Evolutionary conservation across 1,139 yeast species (phyloP).

Genomic region (Diutina pseudorugosa): DNA sequence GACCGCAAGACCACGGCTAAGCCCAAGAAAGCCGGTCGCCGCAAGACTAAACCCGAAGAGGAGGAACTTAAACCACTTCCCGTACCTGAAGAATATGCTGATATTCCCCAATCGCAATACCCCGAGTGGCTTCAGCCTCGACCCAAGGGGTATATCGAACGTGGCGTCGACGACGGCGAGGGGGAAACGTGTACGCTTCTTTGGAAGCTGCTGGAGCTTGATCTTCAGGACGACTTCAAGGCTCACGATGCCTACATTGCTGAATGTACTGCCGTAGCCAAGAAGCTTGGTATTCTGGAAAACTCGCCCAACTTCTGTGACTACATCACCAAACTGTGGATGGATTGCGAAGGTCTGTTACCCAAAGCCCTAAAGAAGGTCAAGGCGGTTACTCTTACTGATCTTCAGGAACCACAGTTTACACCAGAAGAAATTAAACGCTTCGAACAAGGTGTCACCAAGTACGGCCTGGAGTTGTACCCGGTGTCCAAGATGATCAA

Average conservation of each 20-base stretch:
- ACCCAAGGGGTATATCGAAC: constrained; percentile 73
- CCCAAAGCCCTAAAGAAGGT: constrained; percentile 30
- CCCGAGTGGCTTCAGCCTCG: constrained; percentile 72
- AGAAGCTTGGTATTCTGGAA: constrained; percentile 19
- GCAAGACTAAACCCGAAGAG: constrained; percentile 12
- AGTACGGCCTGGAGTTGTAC: constrained; percentile 69
- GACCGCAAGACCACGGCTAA: constrained; percentile 20
- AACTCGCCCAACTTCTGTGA: constrained; percentile 74
- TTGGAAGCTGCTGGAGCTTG: constrained; percentile 46
- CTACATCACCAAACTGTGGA: constrained; percentile 43
- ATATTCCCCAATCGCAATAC: constrained; percentile 30
- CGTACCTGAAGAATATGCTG: constrained; percentile 36
- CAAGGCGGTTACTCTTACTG: constrained; percentile 37
- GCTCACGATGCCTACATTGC: constrained; percentile 43
- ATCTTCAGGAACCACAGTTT: constrained; percentile 67
- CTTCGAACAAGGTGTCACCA: constrained; percentile 67
- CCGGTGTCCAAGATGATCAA: constrained; percentile 61
- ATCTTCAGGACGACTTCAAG: constrained; percentile 17
- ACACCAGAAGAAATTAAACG: constrained; percentile 45
- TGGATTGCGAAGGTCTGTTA: constrained; percentile 39
- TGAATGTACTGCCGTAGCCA: constrained; percentile 46
- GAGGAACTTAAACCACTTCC: constrained; percentile 18
- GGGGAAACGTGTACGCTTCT: constrained; percentile 46
- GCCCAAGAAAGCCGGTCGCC: constrained; percentile 7
- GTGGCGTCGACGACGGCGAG: constrained; percentile 61